Evolutionary conservation across 2,329 filamentous ascomycete species (phyloP), one percentile per base, ranked within the genome.

Genomic region (Fusarium austroafricanum): DNA sequence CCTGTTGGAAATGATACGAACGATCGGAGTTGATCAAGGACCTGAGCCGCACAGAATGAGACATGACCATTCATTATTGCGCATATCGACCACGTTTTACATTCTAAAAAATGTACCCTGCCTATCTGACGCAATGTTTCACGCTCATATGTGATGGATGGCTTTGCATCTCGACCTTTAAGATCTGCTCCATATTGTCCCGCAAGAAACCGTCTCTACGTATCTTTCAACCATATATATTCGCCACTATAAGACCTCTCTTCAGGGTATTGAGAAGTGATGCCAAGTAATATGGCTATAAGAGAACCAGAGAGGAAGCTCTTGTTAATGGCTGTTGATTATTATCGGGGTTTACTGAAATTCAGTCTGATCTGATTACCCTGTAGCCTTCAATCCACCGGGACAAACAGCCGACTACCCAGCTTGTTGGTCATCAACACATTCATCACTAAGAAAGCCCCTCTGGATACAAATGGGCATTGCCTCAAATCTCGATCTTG

Each of bases 21-120:
- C 45, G 37, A 57, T 51, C 31, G 42, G 47, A 50, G 57, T 52
- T 58, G 43, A 65, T 47, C 38, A 61, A 54, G 39, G 46, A 61
- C 47, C 42, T 33, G 20, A 57, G 50, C 59, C 31, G 53, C 53
- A 58, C 60, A 68, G 59, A 73, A 73, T 73, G 65, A 72, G 56
- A 61, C 33, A 75, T 62, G 56, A 68, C 53, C 50, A 63, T 65
- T 70, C 44, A 61, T 42, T 63, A 45, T 63, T 39, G 60, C 46
- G 37, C 57, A 61, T 55, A 55, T 40, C 58, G 64, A 71, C 55
- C 47, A 68, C 60, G 37, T 52, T 60, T 43, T 28, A 20, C 37
- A 15, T 50, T 26, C n/a, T 46, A 44, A 57, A 57, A 51, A 68
- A 61, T 44, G 33, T 47, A 50, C 37, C 42, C 61, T 55, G 10